Conservation (phyloP, 495 filamentous ascomycete genomes). For the Amniculicola lignicola region DNA sequence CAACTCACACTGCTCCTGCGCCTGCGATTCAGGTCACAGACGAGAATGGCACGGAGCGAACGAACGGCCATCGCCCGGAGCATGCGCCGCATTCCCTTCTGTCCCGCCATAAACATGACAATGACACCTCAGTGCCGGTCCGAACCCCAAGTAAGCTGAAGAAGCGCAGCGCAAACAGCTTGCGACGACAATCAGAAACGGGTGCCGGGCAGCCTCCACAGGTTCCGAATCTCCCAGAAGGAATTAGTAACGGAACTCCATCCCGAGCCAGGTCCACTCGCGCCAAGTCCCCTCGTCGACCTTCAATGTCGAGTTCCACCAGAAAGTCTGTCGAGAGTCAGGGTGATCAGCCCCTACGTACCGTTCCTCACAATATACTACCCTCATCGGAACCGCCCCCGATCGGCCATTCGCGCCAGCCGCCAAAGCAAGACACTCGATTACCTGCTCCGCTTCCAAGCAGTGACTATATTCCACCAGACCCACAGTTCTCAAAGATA, state of each 20-base stretch:
- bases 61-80: constrained; percentile 25
- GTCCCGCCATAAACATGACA: constrained; percentile 32
- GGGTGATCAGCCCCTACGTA: constrained; percentile 44
- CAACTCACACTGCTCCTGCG: constrained; percentile 28
- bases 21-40: constrained; percentile 43
- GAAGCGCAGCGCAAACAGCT: constrained; percentile 30
- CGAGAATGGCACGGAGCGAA: constrained; percentile 35
- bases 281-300: constrained; percentile 10
- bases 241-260: constrained; percentile 17
- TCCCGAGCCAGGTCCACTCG: constrained; percentile 10
- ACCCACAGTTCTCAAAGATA: constrained; percentile 33
- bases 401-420: constrained; percentile 48
- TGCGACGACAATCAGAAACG: constrained; percentile 21
- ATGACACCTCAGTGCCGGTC: constrained; percentile 11
- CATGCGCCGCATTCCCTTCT: constrained; percentile 38
- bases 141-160: constrained; percentile 28
- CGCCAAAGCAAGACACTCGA: constrained; percentile 53
- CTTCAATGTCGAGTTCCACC: constrained; percentile 22
- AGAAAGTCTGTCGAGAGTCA: constrained; percentile 29
- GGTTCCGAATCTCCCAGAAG: constrained; percentile 18
- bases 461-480: constrained; percentile 20
- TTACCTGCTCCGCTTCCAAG: constrained; percentile 46
- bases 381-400: constrained; percentile 46
- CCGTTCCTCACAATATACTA: constrained; percentile 52
- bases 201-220: constrained; percentile 8